Percentiles rank a stretch among this genome's conserved stretches.
Conservation (phyloP, 2,329 filamentous ascomycete genomes). For the Aspergillus glaucus region DNA sequence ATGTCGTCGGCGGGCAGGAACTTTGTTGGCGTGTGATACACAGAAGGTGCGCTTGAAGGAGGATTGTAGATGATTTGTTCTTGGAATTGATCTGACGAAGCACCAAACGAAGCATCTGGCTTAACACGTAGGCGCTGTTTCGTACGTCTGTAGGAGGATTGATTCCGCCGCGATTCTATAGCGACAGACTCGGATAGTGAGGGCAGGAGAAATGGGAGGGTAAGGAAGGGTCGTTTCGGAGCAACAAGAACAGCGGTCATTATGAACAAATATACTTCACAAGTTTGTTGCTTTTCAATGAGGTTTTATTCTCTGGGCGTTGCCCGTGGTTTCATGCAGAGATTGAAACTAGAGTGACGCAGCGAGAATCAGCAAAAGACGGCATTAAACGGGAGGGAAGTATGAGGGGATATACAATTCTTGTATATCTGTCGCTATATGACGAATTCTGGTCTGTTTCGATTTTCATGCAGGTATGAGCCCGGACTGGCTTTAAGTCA, state of each 20-base stretch:
- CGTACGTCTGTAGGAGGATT: slow-evolving; percentile 46
- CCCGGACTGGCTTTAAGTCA: neutral
- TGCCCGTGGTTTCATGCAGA: neutral
- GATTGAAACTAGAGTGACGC: neutral
- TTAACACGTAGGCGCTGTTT: slow-evolving; percentile 47
- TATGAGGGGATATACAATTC: neutral
- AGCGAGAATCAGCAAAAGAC: slow-evolving; percentile 1
- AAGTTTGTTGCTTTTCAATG: neutral
- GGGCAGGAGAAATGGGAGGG: slow-evolving; percentile 35
- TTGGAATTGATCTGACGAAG: slow-evolving; percentile 30
- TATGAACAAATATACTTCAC: neutral
- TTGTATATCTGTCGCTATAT: neutral
- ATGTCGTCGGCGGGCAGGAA: slow-evolving; percentile 57
- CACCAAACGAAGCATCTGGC: slow-evolving; percentile 47
- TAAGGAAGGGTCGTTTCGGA: slow-evolving; percentile 29
- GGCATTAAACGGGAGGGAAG: neutral
- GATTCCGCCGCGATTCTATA: slow-evolving; percentile 34
- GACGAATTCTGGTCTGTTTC: too few species aligned
- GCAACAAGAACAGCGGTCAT: slow-evolving; percentile 26
- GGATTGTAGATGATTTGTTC: slow-evolving; percentile 62
- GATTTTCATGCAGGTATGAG: too few species aligned
- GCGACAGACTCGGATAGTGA: slow-evolving; percentile 29
- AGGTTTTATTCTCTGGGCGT: neutral
- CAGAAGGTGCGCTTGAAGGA: slow-evolving; percentile 56
- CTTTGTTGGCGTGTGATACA: slow-evolving; percentile 59